Base-by-base conservation (phyloP, 108 stramenopile species). In the Ochromonas danica region DNA sequence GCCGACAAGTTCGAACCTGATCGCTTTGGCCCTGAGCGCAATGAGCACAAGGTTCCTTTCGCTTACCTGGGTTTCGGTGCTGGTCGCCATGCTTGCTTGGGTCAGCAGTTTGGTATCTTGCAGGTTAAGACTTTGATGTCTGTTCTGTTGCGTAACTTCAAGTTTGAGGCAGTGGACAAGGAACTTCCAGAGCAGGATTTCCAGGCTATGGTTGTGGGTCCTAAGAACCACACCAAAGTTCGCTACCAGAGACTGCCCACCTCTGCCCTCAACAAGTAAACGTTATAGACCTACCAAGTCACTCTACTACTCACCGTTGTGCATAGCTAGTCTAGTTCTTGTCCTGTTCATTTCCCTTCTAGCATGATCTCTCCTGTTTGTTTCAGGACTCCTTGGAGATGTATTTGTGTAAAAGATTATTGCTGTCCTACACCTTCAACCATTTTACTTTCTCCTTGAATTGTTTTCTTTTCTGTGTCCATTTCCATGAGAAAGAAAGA, bases 61-160 rank as follows among this genome's bases (percentile, higher is more conserved):
- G 91, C 96, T 25, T 97, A 95, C 84, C 79, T 98, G 77, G 97
- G 95, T 36, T 99, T 99, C 82, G 98, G 98, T 65, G 96, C 94
- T 43, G 98, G 98, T 30, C 91, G 96, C 91, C 98, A 99, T 88
- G 90, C 93, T 70, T 99, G 98, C 85, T 96, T 97, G 93, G 98
- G 98, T 62, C 96, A 98, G 88, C 91, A 93, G 81, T 99, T 99
- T 88, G 98, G 91, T n/a, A 94, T 90, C 81, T 78, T 98, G 39
- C 98, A 99, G 89, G 96, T 98, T 70, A 97, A 97, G 90, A 97
- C 96, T n/a, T 92, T 99, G 85, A 39, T 99, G 51, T 92, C 93
- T 70, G 87, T 96, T 33, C 81, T 99, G 40, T 89, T 98, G 45
- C 90, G 95, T 17, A 90, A 95, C 62, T 99, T 91, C 82, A 93